Conservation (phyloP, 1,139 yeast species). For the Debaryomyces fabryi region DNA sequence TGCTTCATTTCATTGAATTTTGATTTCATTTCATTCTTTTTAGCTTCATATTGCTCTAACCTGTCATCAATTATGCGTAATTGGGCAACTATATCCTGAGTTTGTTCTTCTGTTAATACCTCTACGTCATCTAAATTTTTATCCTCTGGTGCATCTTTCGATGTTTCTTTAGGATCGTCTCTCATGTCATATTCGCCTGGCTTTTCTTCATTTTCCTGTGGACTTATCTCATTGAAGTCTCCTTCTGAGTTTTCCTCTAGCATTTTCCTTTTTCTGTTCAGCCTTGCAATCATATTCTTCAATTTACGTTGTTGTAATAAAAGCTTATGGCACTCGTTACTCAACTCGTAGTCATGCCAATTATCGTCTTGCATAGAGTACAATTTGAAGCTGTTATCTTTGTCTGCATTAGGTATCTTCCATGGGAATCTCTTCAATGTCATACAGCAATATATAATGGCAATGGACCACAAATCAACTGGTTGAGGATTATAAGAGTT, state of each 20-base stretch:
- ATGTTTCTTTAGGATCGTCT: background rate
- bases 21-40: slow-evolving; percentile 39
- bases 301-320: slow-evolving; percentile 49
- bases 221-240: slow-evolving; percentile 8
- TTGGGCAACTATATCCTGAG: slow-evolving; percentile 34
- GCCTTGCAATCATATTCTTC: slow-evolving; percentile 45
- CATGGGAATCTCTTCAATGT: slow-evolving; percentile 93
- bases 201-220: slow-evolving; percentile 8
- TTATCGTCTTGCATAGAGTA: slow-evolving; percentile 58
- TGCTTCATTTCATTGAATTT: slow-evolving; percentile 29
- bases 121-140: slow-evolving; percentile 22
- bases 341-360: slow-evolving; percentile 55
- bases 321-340: slow-evolving; percentile 52
- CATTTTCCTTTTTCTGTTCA: slow-evolving; percentile 44
- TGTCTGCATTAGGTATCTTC: slow-evolving; percentile 86
- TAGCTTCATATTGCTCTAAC: slow-evolving; percentile 41
- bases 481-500: slow-evolving; percentile 85
- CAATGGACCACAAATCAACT: slow-evolving; percentile 94
- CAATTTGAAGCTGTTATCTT: slow-evolving; percentile 76
- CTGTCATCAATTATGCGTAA: slow-evolving; percentile 40
- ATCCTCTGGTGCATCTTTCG: slow-evolving; percentile 10
- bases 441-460: slow-evolving; percentile 94
- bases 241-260: slow-evolving; percentile 10
- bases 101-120: slow-evolving; percentile 37
- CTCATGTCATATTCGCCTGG: slow-evolving; percentile 3